Evolutionary conservation across 371 early-diverging fungal species (phyloP).

Genomic region (Chytridiales sp.): DNA sequence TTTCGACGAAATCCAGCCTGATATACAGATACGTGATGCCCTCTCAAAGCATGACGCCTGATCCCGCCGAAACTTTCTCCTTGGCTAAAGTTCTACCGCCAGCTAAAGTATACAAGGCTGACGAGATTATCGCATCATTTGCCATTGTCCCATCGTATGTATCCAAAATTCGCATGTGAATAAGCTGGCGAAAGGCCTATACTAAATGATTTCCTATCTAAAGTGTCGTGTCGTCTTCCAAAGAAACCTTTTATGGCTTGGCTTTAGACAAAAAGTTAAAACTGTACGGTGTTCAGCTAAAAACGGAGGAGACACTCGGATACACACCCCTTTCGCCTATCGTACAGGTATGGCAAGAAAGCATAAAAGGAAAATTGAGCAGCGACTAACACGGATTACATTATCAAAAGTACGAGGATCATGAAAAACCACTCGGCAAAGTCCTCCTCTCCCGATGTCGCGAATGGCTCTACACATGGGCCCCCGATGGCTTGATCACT

Average conservation of each 20-base stretch:
- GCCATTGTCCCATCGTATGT: background rate
- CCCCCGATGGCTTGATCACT: conserved; percentile 44
- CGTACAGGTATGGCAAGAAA: conserved; percentile 12
- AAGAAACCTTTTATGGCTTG: conserved; percentile 35
- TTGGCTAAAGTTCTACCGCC: no score
- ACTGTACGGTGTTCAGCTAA: conserved; percentile 20
- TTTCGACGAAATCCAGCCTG: background rate
- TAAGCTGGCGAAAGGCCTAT: background rate
- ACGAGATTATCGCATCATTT: background rate
- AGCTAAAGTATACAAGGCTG: no score
- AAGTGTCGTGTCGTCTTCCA: conserved; percentile 1
- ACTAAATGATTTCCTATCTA: background rate
- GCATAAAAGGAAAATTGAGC: background rate
- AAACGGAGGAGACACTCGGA: background rate
- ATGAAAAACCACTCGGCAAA: conserved; percentile 26
- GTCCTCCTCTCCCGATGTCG: conserved; percentile 27
- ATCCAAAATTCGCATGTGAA: background rate
- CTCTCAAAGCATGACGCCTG: no score
- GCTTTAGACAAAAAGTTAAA: conserved; percentile 37
- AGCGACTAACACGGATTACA: background rate
- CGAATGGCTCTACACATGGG: conserved; percentile 44
- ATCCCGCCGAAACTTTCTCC: no score
- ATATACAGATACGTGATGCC: conserved; percentile 17
- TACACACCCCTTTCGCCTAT: conserved; percentile 9
- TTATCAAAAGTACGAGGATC: conserved; percentile 30